Conservation (phyloP, 192 early-diverging fungal species). For the Lobosporangium transversale region DNA sequence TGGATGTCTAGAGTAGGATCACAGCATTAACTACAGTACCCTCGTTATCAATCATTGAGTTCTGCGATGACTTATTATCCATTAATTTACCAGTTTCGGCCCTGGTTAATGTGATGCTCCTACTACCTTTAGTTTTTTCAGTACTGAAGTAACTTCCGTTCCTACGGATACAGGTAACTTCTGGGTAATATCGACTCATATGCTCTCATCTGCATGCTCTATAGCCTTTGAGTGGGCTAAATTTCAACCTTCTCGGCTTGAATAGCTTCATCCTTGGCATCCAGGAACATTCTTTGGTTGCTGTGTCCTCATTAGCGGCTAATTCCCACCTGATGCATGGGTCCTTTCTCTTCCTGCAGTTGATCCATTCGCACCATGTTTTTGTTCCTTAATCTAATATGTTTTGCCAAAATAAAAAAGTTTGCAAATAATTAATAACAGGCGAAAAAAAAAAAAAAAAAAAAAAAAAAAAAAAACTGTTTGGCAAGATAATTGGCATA, state of each 20-base stretch:
- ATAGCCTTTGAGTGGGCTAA: constrained; percentile 25
- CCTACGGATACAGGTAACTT: not conserved
- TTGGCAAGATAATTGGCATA: no score
- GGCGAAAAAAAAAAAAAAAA: no score
- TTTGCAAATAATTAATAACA: no score
- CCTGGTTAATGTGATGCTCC: no score
- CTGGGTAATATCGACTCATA: no score
- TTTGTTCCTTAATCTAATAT: constrained; percentile 28
- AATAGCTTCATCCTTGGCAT: constrained; percentile 24
- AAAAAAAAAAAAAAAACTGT: no score
- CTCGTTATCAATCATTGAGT: constrained; percentile 5
- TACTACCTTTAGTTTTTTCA: not conserved
- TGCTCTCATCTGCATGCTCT: constrained; percentile 27
- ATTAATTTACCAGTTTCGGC: not conserved
- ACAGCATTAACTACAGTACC: not conserved
- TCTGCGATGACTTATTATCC: constrained; percentile 2
- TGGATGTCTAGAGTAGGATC: not conserved
- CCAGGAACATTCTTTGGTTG: not conserved
- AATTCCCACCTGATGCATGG: not conserved
- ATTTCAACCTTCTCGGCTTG: constrained; percentile 33
- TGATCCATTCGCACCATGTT: not conserved
- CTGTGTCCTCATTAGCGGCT: not conserved
- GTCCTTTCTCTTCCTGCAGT: not conserved
- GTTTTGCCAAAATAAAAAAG: no score
- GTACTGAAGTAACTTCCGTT: not conserved